Evolutionary conservation across 208 protist genomes (phyloP).

Genomic region (Leptomonas seymouri): DNA sequence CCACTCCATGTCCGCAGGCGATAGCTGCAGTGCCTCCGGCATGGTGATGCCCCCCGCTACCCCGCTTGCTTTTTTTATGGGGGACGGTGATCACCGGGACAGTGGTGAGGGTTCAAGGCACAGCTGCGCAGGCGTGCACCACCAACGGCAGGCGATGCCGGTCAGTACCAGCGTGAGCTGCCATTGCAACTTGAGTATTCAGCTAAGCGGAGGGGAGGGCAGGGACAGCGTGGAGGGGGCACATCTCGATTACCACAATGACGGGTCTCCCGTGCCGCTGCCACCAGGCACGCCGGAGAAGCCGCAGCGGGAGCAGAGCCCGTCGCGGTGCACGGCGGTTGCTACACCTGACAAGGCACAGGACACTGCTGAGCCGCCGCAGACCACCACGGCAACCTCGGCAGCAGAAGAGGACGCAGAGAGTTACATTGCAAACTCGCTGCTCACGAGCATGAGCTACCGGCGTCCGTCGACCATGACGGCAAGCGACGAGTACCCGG

Average conservation of each 20-base stretch:
- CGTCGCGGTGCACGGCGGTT: constrained; percentile 37
- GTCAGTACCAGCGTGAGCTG: neutral
- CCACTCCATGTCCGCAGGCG: constrained; percentile 6
- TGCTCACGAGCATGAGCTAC: constrained; percentile 53
- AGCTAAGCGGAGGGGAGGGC: neutral
- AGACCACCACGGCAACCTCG: neutral
- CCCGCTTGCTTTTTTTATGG: constrained; percentile 6
- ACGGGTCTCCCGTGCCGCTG: constrained; percentile 33
- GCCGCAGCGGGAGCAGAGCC: constrained; percentile 52
- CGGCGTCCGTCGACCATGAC: constrained; percentile 35
- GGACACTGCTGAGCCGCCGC: neutral
- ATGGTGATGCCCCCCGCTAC: constrained; percentile 22
- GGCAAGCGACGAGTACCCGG: constrained; percentile 22
- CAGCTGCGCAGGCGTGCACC: too few species aligned
- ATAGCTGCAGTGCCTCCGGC: constrained; percentile 12
- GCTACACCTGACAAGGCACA: constrained; percentile 13
- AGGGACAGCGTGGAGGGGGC: neutral
- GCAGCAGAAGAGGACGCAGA: neutral
- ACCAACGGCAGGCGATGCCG: too few species aligned
- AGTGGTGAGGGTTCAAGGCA: too few species aligned
- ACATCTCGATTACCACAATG: neutral
- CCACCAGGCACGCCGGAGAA: constrained; percentile 21
- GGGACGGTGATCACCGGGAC: neutral
- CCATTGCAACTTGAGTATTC: neutral
- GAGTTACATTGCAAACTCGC: constrained; percentile 12